phyloP scores from a whole-genome alignment of 106 monocot genomes.

The Dactylorhiza incarnata region DNA sequence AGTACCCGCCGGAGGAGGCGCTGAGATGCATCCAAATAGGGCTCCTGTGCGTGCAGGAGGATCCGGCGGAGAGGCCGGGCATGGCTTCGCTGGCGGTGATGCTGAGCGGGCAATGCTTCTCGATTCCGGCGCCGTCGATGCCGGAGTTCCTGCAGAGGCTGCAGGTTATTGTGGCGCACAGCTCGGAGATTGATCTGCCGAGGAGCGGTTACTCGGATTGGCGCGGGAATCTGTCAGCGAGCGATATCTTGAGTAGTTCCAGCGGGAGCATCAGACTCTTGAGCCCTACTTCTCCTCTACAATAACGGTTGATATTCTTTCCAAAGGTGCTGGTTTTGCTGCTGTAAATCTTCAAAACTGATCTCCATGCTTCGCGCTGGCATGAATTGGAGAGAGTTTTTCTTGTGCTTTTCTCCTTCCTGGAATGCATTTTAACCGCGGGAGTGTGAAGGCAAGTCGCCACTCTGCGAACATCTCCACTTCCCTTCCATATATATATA shows the following conservation, averaged over 20 bases:
- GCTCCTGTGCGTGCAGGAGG: constrained; percentile 18
- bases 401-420: too few species aligned
- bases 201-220: neutral
- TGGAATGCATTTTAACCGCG: too few species aligned
- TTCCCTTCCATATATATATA: too few species aligned
- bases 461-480: too few species aligned
- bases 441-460: too few species aligned
- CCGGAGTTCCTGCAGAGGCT: constrained; percentile 5
- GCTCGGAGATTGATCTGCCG: constrained; percentile 6
- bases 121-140: constrained; percentile 7
- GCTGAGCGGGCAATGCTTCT: neutral
- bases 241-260: constrained; percentile 9
- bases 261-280: neutral
- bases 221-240: constrained; percentile 2
- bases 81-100: constrained; percentile 8
- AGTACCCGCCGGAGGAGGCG: neutral
- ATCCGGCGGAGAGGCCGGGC: constrained; percentile 10
- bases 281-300: neutral
- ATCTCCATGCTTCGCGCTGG: neutral
- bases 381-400: neutral
- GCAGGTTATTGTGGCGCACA: constrained; percentile 10
- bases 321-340: neutral
- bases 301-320: too few species aligned
- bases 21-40: constrained; percentile 18
- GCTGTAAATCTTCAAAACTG: neutral